Evolutionary conservation across 2,329 filamentous ascomycete genomes (phyloP), one percentile per base, ranked within the genome.

Genomic region (Zarea fungicola): DNA sequence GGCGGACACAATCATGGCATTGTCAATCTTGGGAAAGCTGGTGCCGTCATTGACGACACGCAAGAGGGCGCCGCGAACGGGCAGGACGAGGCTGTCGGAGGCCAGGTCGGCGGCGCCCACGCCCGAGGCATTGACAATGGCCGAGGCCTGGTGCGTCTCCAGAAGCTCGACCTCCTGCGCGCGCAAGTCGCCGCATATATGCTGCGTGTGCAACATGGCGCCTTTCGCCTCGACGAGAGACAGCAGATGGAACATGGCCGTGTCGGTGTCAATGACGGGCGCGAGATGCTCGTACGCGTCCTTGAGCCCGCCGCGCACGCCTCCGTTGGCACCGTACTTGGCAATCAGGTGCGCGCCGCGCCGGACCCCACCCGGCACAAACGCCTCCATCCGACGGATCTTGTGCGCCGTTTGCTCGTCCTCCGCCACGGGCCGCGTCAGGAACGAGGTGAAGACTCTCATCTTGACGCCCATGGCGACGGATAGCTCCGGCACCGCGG

Each of bases 181-280:
- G 10, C 25, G 11, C 5, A 44, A 11, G 42, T 44, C 42, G 28
- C 29, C 42, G n/a, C 22, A 6, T 5, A 44, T 35, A 13, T 5
- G n/a, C 14, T 32, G 16, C 5, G 42, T 34, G 19, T 19, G 6
- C n/a, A 44, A 19, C 4, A 18, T 13, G 28, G 42, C 42, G 13
- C 42, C 42, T n/a, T 44, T 44, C 6, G 9, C 19, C 25, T 29
- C 22, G 6, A 22, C 19, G 5, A 34, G 28, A 14, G 7, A 4
- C 26, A 43, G 25, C 18, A 44, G 29, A 8, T n/a, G 23, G 19
- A 9, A 5, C 28, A 44, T 44, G 21, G 42, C 42, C 9, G 16
- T 22, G 18, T 35, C 42, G n/a, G 42, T 44, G 19, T 44, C 42
- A n/a, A 44, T 44, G 28, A 44, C 23, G 28, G 42, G 28, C 6